These are phyloP conservation scores for Bacidia gigantensis DNA, from an alignment of 495 filamentous ascomycete genomes.

Conservation along the genomic window DNA sequence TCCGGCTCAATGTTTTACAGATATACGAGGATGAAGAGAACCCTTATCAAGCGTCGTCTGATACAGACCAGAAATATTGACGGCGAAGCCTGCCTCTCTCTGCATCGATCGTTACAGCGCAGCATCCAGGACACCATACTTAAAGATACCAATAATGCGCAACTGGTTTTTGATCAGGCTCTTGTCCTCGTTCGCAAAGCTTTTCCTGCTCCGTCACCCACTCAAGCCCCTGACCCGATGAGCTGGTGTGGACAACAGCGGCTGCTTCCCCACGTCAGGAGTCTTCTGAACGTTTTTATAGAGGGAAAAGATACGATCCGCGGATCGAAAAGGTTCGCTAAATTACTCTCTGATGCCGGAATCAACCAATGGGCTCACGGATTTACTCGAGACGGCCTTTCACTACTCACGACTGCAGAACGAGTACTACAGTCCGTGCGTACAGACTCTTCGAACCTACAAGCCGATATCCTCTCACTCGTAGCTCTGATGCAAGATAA, in stretches of 20 bases:
- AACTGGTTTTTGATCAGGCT: slow-evolving; percentile 15
- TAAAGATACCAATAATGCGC: background rate
- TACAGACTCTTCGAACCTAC: background rate
- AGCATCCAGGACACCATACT: background rate
- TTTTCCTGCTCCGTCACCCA: slow-evolving; percentile 8
- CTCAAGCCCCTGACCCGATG: slow-evolving; percentile 13
- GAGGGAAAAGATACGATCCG: background rate
- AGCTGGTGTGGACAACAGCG: slow-evolving; percentile 5
- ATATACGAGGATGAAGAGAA: background rate
- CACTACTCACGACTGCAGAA: slow-evolving; percentile 17
- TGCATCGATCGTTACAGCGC: slow-evolving; percentile 9
- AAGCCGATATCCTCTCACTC: slow-evolving; percentile 18
- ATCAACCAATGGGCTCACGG: slow-evolving; percentile 17
- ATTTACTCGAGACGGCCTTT: slow-evolving; percentile 13
- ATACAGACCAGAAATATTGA: slow-evolving; percentile 8
- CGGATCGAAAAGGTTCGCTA: slow-evolving; percentile 11
- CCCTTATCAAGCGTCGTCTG: background rate
- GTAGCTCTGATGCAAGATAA: slow-evolving; percentile 14
- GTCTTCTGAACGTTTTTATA: slow-evolving; percentile 1
- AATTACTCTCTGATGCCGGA: slow-evolving; percentile 20
- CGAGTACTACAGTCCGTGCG: slow-evolving; percentile 1
- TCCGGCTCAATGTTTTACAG: no score
- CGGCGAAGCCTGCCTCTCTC: background rate
- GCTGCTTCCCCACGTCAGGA: slow-evolving; percentile 5
- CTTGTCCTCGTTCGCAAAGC: slow-evolving; percentile 8